Evolutionary conservation across 805 yeast species (phyloP).

Genomic region (Lipomyces sp.): DNA sequence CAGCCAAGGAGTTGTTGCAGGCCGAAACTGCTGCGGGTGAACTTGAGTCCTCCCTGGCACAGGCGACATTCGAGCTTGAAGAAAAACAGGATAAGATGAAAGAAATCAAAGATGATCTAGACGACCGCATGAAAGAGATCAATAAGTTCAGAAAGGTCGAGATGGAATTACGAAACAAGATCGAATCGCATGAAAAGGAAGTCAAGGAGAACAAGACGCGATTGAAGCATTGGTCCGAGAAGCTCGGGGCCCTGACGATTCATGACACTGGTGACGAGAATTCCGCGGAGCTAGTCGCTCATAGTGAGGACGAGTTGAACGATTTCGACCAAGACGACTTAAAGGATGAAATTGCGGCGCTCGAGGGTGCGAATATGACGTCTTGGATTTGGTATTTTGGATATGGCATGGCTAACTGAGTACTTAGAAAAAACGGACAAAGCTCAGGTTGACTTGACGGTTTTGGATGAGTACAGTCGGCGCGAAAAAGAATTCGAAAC

Average conservation of each 20-base stretch:
- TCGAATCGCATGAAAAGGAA: constrained; percentile 53
- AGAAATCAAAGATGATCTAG: constrained; percentile 41
- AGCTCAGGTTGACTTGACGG: constrained; percentile 65
- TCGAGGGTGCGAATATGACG: constrained; percentile 41
- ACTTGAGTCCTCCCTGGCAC: constrained; percentile 29
- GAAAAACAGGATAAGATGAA: constrained; percentile 35
- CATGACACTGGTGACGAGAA: constrained; percentile 48
- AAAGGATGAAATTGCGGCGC: constrained; percentile 49
- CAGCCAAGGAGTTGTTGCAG: constrained; percentile 39
- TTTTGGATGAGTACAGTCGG: constrained; percentile 69
- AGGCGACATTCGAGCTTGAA: constrained; percentile 24
- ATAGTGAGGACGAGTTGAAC: constrained; percentile 52
- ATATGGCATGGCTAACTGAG: not conserved
- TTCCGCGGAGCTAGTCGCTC: constrained; percentile 40
- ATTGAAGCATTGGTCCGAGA: constrained; percentile 38
- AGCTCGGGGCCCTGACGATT: constrained; percentile 41
- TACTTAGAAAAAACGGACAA: constrained; percentile 47
- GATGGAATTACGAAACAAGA: constrained; percentile 60
- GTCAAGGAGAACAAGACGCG: constrained; percentile 43
- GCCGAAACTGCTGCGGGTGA: constrained; percentile 38
- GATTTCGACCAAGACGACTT: constrained; percentile 49
- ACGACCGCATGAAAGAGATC: constrained; percentile 44
- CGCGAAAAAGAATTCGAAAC: constrained; percentile 61
- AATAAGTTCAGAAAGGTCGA: constrained; percentile 61
- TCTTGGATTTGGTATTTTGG: too few species aligned